phyloP scores from a whole-genome alignment of 495 filamentous ascomycete species.

The Cercophora samala region DNA sequence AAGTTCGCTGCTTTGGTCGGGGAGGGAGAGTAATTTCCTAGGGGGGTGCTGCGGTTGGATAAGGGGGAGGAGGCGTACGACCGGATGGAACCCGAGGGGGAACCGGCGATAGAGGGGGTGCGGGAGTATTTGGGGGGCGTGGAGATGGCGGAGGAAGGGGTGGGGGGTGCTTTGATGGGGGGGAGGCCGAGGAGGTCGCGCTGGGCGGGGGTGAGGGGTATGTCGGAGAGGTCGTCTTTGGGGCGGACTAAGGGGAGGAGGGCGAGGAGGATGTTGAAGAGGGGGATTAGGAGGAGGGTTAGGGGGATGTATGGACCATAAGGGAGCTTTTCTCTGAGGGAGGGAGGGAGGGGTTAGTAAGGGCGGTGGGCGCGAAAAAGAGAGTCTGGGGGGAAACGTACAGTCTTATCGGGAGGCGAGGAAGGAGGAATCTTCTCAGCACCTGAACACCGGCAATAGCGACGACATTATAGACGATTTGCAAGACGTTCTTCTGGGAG shows the following conservation, averaged over 20 bases:
- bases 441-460: slow-evolving; percentile 50
- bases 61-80: slow-evolving; percentile 55
- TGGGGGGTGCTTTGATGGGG: slow-evolving; percentile 57
- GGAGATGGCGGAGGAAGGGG: slow-evolving; percentile 63
- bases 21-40: slow-evolving; percentile 24
- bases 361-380: slow-evolving; percentile 6
- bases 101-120: slow-evolving; percentile 58
- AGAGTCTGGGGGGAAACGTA: slow-evolving; percentile 14
- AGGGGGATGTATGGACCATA: slow-evolving; percentile 31
- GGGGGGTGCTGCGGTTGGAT: slow-evolving; percentile 39
- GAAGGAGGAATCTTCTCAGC: slow-evolving; percentile 27
- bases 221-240: slow-evolving; percentile 78
- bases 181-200: slow-evolving; percentile 79
- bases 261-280: slow-evolving; percentile 56
- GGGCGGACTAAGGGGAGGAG: slow-evolving; percentile 63
- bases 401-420: slow-evolving; percentile 25
- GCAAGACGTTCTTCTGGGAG: slow-evolving; percentile 62
- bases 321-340: slow-evolving; percentile 16
- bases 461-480: slow-evolving; percentile 60
- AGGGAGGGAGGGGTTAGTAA: slow-evolving; percentile 12
- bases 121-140: slow-evolving; percentile 86
- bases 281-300: slow-evolving; percentile 56
- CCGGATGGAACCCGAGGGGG: slow-evolving; percentile 44
- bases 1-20: slow-evolving; percentile 22
- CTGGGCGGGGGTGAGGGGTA: slow-evolving; percentile 86